These are phyloP conservation scores for Claviceps sp. DNA, from an alignment of 2,329 filamentous ascomycete species.

Conservation along the genomic window DNA sequence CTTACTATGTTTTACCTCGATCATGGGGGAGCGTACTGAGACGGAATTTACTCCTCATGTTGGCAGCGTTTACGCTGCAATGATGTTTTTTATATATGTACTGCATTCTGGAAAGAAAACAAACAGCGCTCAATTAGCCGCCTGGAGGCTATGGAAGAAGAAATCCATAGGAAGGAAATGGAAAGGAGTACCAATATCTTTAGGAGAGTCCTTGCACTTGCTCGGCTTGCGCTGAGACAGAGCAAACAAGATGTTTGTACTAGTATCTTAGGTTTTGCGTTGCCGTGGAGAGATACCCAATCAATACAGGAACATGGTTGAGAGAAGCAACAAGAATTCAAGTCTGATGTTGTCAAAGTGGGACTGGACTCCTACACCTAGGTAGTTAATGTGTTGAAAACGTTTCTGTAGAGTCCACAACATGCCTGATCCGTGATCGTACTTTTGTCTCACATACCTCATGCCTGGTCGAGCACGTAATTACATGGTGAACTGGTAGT, in stretches of 20 bases:
- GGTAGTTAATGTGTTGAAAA: too few species aligned
- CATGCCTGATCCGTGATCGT: too few species aligned
- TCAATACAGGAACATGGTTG: background rate
- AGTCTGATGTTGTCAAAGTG: background rate
- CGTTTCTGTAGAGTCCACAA: too few species aligned
- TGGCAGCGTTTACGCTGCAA: too few species aligned
- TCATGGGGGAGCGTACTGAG: background rate
- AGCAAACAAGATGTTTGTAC: conserved; percentile 5
- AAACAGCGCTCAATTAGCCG: background rate
- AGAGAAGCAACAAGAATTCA: background rate
- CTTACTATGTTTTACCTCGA: background rate
- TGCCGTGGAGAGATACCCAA: conserved; percentile 10
- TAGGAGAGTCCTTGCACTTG: background rate
- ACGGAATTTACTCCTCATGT: background rate
- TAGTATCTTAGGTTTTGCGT: conserved; percentile 7
- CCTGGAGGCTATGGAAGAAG: background rate
- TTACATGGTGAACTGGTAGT: too few species aligned
- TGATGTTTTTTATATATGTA: too few species aligned
- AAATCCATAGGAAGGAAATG: background rate
- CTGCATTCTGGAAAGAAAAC: background rate
- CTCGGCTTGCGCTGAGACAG: background rate
- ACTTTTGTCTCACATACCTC: too few species aligned
- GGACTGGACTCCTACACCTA: too few species aligned
- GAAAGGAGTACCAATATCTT: background rate
- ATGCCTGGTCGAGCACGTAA: too few species aligned